phyloP scores from a whole-genome alignment of 176 grass and related monocot species.

The Carex cristatella region DNA sequence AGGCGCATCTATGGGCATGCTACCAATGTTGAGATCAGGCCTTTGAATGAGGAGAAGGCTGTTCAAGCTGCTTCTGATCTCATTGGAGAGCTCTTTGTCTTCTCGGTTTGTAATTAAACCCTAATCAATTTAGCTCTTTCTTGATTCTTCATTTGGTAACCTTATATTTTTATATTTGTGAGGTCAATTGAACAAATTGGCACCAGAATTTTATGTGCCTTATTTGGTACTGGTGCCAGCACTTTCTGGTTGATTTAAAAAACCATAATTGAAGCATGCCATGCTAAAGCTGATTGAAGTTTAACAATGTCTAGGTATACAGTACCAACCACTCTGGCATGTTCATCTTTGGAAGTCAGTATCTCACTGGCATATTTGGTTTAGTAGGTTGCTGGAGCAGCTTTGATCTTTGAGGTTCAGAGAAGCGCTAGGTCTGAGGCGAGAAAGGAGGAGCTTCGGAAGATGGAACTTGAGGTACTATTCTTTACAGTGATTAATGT shows the following conservation, averaged over 20 bases:
- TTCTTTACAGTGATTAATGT: background rate
- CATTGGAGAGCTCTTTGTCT: slow-evolving; percentile 90
- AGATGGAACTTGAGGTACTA: slow-evolving; percentile 79
- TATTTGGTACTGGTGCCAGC: background rate
- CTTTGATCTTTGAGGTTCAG: slow-evolving; percentile 93
- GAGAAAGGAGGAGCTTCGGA: slow-evolving; percentile 92
- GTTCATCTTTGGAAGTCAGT: background rate
- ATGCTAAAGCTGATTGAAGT: background rate
- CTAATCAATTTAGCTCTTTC: background rate
- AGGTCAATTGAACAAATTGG: background rate
- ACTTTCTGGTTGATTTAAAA: background rate
- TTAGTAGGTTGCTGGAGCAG: slow-evolving; percentile 71
- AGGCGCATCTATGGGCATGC: slow-evolving; percentile 73
- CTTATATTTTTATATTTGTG: background rate
- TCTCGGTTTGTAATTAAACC: slow-evolving; percentile 52
- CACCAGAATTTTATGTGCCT: background rate
- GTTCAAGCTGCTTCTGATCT: slow-evolving; percentile 90
- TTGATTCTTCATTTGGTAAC: background rate
- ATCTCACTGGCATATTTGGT: slow-evolving; percentile 11
- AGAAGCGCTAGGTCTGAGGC: slow-evolving; percentile 93
- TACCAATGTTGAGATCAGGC: slow-evolving; percentile 67
- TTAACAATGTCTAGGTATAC: background rate
- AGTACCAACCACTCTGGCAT: background rate
- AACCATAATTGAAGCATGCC: background rate
- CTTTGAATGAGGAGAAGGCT: slow-evolving; percentile 84